These are phyloP conservation scores for Setaria italica DNA, from an alignment of 202 grass and related monocot genomes.

Conservation along the genomic window DNA sequence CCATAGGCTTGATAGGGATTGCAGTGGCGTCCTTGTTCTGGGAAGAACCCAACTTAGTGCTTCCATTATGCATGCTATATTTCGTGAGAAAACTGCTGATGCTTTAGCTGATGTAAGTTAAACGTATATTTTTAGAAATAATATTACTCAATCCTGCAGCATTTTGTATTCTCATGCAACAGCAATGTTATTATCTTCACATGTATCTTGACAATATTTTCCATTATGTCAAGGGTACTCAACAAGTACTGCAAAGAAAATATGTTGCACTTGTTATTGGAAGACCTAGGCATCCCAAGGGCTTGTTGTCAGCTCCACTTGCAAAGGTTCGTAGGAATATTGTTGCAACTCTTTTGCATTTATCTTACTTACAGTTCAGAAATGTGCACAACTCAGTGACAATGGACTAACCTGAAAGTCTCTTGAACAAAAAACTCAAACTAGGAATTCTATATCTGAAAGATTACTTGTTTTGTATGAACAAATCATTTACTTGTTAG, in stretches of 20 bases:
- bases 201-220: constrained; percentile 27
- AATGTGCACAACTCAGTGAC: constrained; percentile 4
- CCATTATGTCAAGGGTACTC: constrained; percentile 55
- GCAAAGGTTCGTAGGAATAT: constrained; percentile 64
- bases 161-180: constrained; percentile 32
- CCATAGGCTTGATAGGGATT: constrained; percentile 96
- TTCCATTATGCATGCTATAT: constrained; percentile 87
- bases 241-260: constrained; percentile 86
- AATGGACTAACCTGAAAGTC: constrained; percentile 22
- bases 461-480: background rate
- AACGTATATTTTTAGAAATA: constrained; percentile 7
- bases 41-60: constrained; percentile 80
- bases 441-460: constrained; percentile 13
- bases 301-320: constrained; percentile 79
- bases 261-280: constrained; percentile 92
- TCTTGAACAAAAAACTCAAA: constrained; percentile 6
- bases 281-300: constrained; percentile 71
- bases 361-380: constrained; percentile 23
- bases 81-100: constrained; percentile 94
- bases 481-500: constrained; percentile 3
- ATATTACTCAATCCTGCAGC: constrained; percentile 19
- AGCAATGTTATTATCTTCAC: constrained; percentile 19
- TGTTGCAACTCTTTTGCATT: constrained; percentile 10
- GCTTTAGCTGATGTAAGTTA: constrained; percentile 82
- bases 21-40: constrained; percentile 86